phyloP scores from a whole-genome alignment of 129 eudicot genomes.

The Flaveria bidentis region DNA sequence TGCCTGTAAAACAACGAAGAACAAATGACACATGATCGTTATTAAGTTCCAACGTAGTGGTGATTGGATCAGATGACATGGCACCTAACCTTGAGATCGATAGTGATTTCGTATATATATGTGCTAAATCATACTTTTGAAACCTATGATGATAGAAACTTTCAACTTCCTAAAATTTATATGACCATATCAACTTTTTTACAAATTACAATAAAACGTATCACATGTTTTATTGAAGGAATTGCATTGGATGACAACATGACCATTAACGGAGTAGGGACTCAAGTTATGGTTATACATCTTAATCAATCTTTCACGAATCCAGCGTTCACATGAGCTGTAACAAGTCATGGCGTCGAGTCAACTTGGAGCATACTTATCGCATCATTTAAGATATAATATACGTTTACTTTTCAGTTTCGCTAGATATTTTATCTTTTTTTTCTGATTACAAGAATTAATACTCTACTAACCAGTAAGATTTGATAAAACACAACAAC shows the following conservation, averaged over 20 bases:
- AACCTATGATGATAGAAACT: not conserved
- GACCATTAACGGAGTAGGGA: not conserved
- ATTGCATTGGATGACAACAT: not conserved
- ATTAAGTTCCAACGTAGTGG: not conserved
- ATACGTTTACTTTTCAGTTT: not conserved
- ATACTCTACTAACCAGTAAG: too few species aligned
- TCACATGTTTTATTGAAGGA: too few species aligned
- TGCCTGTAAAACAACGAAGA: too few species aligned
- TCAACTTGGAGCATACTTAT: constrained; percentile 12
- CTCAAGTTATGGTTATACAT: not conserved
- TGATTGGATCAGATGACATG: not conserved
- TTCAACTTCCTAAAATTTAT: too few species aligned
- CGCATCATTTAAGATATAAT: not conserved
- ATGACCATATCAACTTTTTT: too few species aligned
- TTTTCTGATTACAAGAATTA: too few species aligned
- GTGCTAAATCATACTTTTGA: not conserved
- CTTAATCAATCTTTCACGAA: not conserved
- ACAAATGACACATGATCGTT: not conserved
- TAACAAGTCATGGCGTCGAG: not conserved
- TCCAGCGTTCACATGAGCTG: constrained; percentile 22
- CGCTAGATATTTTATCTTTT: too few species aligned
- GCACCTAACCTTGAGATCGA: not conserved
- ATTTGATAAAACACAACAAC: too few species aligned
- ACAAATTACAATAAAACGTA: too few species aligned
- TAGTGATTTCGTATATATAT: too few species aligned